Evolutionary conservation across 495 filamentous ascomycete genomes (phyloP).

Genomic region (Astrothelium macrocarpum): DNA sequence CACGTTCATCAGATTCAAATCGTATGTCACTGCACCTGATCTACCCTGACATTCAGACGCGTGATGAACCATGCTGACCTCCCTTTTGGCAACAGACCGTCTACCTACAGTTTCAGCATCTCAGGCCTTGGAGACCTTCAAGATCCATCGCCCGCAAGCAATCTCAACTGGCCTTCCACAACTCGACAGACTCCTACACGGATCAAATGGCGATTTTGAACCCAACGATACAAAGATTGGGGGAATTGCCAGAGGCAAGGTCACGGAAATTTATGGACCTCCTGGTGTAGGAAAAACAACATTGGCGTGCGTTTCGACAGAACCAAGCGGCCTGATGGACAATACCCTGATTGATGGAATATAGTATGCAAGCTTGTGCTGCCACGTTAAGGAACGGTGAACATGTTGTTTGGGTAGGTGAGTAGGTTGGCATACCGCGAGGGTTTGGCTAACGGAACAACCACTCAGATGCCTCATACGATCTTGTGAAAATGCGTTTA

Average conservation of each 20-base stretch:
- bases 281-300: constrained; percentile 82
- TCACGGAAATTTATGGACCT: constrained; percentile 85
- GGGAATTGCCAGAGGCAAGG: constrained; percentile 63
- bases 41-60: no score
- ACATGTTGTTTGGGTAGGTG: constrained; percentile 80
- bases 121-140: constrained; percentile 61
- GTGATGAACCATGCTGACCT: constrained; percentile 2
- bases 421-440: constrained; percentile 24
- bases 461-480: constrained; percentile 14
- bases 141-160: constrained; percentile 38
- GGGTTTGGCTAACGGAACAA: not conserved
- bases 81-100: constrained; percentile 43
- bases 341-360: not conserved
- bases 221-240: constrained; percentile 15
- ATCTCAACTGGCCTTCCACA: constrained; percentile 57
- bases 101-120: constrained; percentile 84
- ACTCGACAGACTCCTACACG: constrained; percentile 36
- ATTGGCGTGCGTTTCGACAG: constrained; percentile 49
- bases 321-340: not conserved
- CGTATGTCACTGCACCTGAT: not conserved
- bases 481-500: constrained; percentile 16
- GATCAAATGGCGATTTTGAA: constrained; percentile 8
- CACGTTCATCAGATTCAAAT: constrained; percentile 14
- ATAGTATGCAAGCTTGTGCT: constrained; percentile 59
- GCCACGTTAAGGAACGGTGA: constrained; percentile 51